Percentiles rank a stretch among this genome's conserved stretches.
phyloP scores from a whole-genome alignment of 2,329 filamentous ascomycete genomes.

The Hypoxylon sp. region DNA sequence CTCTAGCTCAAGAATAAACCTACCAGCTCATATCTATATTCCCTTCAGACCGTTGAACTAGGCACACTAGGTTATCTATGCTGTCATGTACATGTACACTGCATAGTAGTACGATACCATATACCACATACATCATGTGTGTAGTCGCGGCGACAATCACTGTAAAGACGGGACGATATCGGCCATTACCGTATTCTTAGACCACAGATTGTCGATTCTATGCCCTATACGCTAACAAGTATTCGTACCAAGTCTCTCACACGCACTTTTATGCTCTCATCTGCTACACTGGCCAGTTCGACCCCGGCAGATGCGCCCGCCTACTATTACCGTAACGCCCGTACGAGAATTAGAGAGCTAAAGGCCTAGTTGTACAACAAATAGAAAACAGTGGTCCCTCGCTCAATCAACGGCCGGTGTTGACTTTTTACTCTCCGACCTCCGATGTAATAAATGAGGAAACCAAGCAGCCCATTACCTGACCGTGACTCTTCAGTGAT shows the following conservation, averaged over 20 bases:
- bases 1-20: not conserved
- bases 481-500: not conserved
- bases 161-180: no score
- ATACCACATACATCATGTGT: no score
- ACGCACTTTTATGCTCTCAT: conserved; percentile 10
- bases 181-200: no score
- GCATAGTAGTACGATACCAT: no score
- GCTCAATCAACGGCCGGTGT: not conserved
- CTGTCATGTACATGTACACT: no score
- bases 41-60: no score
- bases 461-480: not conserved
- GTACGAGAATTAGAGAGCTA: no score
- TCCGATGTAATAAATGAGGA: conserved; percentile 12
- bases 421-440: not conserved
- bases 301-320: not conserved
- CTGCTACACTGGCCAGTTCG: not conserved
- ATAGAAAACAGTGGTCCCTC: conserved; percentile 5
- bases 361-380: not conserved
- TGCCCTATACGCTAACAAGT: not conserved
- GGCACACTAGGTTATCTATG: no score
- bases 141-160: no score
- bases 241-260: no score
- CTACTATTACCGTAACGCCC: conserved; percentile 23
- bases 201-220: not conserved
- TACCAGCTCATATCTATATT: not conserved